Percentiles rank a stretch among this genome's conserved stretches.
Conservation (phyloP, 2,329 filamentous ascomycete species). For the Alternaria panax region DNA sequence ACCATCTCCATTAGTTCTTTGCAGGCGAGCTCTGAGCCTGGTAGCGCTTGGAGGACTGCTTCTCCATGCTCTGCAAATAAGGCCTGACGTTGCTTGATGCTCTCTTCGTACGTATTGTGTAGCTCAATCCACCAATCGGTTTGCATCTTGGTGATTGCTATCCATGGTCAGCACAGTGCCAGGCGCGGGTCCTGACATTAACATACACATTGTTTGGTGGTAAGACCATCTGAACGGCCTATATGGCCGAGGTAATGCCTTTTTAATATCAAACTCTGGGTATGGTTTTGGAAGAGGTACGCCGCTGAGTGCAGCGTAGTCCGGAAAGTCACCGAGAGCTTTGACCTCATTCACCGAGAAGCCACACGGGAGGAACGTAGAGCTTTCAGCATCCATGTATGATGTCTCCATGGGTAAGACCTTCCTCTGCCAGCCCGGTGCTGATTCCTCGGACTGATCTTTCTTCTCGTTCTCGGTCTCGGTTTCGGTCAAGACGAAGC, state of each 20-base stretch:
- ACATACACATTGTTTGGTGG: conserved; percentile 89
- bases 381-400: conserved; percentile 36
- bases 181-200: not conserved
- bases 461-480: conserved; percentile 16
- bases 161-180: conserved; percentile 3
- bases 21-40: conserved; percentile 78
- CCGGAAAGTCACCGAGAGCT: conserved; percentile 76
- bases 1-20: conserved; percentile 90
- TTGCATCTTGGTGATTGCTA: conserved; percentile 80
- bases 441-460: conserved; percentile 30
- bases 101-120: conserved; percentile 72
- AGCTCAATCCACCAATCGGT: conserved; percentile 90
- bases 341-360: conserved; percentile 75
- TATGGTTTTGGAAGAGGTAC: conserved; percentile 74
- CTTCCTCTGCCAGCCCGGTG: conserved; percentile 30
- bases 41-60: conserved; percentile 70
- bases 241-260: conserved; percentile 75
- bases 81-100: conserved; percentile 72
- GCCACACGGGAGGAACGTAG: conserved; percentile 68
- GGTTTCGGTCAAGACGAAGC: conserved; percentile 54
- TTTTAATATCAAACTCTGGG: conserved; percentile 70
- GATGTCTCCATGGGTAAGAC: conserved; percentile 37
- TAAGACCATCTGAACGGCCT: conserved; percentile 84
- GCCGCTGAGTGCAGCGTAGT: conserved; percentile 77
- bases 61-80: conserved; percentile 70